Evolutionary conservation across 306 rosid genomes (phyloP).

Genomic region (Malus sieversii): DNA sequence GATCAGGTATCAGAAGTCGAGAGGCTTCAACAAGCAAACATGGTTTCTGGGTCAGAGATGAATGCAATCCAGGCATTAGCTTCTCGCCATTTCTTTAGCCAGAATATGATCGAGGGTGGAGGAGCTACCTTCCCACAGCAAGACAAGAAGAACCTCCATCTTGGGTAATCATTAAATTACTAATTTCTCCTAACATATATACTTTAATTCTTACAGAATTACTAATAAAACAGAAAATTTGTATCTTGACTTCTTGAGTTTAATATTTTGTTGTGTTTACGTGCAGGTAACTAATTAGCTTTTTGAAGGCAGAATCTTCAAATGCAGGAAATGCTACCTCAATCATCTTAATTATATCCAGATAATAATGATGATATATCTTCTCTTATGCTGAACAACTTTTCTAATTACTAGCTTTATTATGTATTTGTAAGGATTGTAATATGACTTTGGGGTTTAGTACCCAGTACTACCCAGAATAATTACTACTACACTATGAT

Average conservation of each 20-base stretch:
- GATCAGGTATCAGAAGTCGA: conserved; percentile 68
- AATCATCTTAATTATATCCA: not conserved
- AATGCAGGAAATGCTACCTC: not conserved
- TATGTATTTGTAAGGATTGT: not conserved
- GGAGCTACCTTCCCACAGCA: conserved; percentile 54
- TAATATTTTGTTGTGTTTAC: not conserved
- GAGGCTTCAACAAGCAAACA: conserved; percentile 63
- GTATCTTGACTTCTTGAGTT: too few species aligned
- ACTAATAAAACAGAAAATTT: too few species aligned
- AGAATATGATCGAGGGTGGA: conserved; percentile 48
- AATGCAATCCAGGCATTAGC: conserved; percentile 70
- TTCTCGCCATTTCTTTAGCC: conserved; percentile 73
- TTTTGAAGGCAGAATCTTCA: not conserved
- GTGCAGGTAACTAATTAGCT: not conserved
- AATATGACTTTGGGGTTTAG: not conserved
- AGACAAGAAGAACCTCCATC: conserved; percentile 84
- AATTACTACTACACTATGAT: not conserved
- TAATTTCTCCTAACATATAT: not conserved
- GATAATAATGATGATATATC: not conserved
- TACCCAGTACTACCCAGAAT: not conserved
- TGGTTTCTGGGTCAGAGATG: conserved; percentile 70
- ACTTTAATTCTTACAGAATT: not conserved
- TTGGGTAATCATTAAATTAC: conserved; percentile 32
- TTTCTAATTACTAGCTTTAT: not conserved
- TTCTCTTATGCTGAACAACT: too few species aligned